These are phyloP conservation scores for Mortierella sp. DNA, from an alignment of 371 early-diverging fungal genomes.

Conservation along the genomic window DNA sequence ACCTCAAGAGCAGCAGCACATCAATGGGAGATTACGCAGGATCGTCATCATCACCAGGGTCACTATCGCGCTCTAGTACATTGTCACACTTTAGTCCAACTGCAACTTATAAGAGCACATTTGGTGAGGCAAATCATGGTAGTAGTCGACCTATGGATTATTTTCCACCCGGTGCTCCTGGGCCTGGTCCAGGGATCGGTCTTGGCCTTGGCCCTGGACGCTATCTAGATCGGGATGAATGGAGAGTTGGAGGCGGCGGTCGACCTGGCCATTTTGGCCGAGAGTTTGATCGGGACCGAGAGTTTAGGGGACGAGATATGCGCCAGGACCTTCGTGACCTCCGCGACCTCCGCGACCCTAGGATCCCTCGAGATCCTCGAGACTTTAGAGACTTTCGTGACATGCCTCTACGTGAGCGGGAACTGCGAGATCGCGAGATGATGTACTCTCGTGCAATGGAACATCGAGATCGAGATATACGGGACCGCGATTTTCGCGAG, in stretches of 20 bases:
- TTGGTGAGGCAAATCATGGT: constrained; percentile 15
- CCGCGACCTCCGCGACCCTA: constrained; percentile 32
- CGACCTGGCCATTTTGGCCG: constrained; percentile 24
- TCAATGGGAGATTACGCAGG: constrained; percentile 26
- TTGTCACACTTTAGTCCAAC: constrained; percentile 33
- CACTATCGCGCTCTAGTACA: constrained; percentile 12
- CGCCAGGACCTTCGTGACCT: constrained; percentile 32
- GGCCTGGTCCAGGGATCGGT: constrained; percentile 23
- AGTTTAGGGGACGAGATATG: constrained; percentile 27
- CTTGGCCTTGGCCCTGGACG: constrained; percentile 32
- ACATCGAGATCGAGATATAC: constrained; percentile 5
- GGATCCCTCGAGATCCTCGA: background rate
- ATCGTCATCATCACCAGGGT: constrained; percentile 9
- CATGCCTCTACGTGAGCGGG: constrained; percentile 18
- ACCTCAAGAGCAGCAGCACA: constrained; percentile 19
- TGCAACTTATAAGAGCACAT: constrained; percentile 18
- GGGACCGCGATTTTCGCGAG: constrained; percentile 56
- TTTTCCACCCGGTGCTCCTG: constrained; percentile 23
- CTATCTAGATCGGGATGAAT: constrained; percentile 47
- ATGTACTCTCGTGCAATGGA: constrained; percentile 5
- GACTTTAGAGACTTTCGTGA: constrained; percentile 1
- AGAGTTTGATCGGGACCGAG: constrained; percentile 43
- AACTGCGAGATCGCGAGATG: constrained; percentile 20
- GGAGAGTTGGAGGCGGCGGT: constrained; percentile 16
- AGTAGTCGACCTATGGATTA: constrained; percentile 35